These are phyloP conservation scores for Oxytropis ochrocephala DNA, from an alignment of 306 rosid species.

Conservation along the genomic window DNA sequence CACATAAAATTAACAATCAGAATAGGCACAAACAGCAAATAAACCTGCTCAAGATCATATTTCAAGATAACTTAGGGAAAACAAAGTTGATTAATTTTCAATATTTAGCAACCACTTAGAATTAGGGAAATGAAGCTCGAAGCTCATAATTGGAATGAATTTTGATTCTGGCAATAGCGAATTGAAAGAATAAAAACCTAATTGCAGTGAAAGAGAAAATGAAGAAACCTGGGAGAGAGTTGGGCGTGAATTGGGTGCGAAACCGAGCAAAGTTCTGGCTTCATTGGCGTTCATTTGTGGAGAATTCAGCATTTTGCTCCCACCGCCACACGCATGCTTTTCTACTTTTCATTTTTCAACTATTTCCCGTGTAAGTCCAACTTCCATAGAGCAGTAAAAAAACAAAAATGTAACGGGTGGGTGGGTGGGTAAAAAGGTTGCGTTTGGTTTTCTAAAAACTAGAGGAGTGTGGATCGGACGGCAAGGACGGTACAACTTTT, in stretches of 20 bases:
- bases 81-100: background rate
- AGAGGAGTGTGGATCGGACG: too few relatives aligned
- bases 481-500: too few relatives aligned
- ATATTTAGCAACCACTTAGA: background rate
- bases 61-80: background rate
- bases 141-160: background rate
- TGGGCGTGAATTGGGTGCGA: constrained; percentile 52
- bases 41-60: background rate
- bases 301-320: too few relatives aligned
- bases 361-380: too few relatives aligned
- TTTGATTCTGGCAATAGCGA: background rate
- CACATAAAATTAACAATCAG: background rate
- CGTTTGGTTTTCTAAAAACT: too few relatives aligned
- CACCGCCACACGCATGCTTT: too few relatives aligned
- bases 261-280: constrained; percentile 58
- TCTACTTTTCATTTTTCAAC: too few relatives aligned
- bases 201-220: background rate
- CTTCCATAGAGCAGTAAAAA: too few relatives aligned
- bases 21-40: background rate
- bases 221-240: constrained; percentile 34
- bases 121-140: background rate
- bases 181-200: constrained; percentile 14
- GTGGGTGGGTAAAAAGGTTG: too few relatives aligned
- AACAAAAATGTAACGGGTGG: too few relatives aligned
- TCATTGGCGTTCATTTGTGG: constrained; percentile 42